These are phyloP conservation scores for Aspergillus sp. DNA, from an alignment of 2,329 filamentous ascomycete species.

Conservation along the genomic window DNA sequence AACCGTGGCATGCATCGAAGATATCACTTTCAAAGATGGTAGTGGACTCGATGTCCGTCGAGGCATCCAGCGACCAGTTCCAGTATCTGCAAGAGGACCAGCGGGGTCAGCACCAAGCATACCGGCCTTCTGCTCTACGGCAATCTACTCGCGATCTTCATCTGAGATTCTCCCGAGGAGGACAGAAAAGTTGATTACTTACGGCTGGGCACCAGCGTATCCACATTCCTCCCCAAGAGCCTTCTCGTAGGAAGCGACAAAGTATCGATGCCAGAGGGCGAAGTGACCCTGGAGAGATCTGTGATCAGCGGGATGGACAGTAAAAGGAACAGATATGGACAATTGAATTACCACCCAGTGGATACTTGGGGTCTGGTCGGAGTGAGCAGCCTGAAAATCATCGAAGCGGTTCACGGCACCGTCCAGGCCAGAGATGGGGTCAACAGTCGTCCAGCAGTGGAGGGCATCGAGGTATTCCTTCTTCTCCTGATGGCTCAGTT, in stretches of 20 bases:
- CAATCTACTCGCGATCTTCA: not conserved
- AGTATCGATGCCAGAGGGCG: constrained; percentile 51
- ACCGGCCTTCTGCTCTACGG: not conserved
- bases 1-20: constrained; percentile 19
- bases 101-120: not conserved
- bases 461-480: constrained; percentile 20
- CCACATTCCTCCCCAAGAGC: constrained; percentile 48
- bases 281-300: constrained; percentile 31
- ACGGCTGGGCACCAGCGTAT: constrained; percentile 49
- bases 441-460: constrained; percentile 17
- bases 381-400: constrained; percentile 24
- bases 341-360: constrained; percentile 20
- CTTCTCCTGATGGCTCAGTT: constrained; percentile 11
- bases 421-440: constrained; percentile 20
- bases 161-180: not conserved
- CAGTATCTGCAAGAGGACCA: constrained; percentile 26
- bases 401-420: constrained; percentile 20
- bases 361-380: constrained; percentile 21
- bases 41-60: constrained; percentile 18
- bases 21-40: constrained; percentile 25
- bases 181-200: constrained; percentile 17
- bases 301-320: constrained; percentile 17
- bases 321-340: not conserved
- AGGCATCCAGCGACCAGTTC: constrained; percentile 41
- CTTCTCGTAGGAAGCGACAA: constrained; percentile 47